Conservation (phyloP, 116 monocot species). For the Trichopus zeylanicus region DNA sequence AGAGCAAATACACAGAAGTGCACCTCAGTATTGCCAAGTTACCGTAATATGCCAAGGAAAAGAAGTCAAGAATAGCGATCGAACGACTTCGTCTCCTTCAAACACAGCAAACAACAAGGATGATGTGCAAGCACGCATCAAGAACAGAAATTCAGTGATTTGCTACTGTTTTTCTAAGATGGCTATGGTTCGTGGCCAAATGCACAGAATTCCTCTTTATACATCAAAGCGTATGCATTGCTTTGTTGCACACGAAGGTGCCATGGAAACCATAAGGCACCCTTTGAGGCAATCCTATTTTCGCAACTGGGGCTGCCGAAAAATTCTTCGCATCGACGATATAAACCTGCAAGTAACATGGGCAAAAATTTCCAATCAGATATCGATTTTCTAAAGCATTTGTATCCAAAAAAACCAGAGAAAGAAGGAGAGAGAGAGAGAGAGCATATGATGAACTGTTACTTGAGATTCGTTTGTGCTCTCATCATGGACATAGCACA, state of each 20-base stretch:
- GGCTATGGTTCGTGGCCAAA: too few species aligned
- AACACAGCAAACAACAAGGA: neutral
- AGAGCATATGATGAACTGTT: neutral
- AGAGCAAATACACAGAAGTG: slow-evolving; percentile 43
- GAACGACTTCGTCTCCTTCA: neutral
- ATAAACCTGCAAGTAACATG: slow-evolving; percentile 6
- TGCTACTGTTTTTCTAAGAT: neutral
- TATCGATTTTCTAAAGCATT: too few species aligned
- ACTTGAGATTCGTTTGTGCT: slow-evolving; percentile 10
- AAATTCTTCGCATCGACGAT: slow-evolving; percentile 8
- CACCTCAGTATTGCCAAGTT: slow-evolving; percentile 47
- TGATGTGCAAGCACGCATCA: neutral
- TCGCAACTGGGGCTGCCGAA: neutral
- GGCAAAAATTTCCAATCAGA: too few species aligned
- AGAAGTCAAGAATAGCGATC: slow-evolving; percentile 18
- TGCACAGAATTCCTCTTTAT: too few species aligned
- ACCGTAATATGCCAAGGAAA: slow-evolving; percentile 58
- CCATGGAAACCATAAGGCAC: slow-evolving; percentile 7
- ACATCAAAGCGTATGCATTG: too few species aligned
- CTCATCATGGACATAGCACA: slow-evolving; percentile 19
- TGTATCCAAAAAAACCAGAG: neutral
- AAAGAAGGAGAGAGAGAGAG: neutral
- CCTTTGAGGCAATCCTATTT: neutral
- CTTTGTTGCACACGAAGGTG: neutral
- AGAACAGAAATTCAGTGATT: neutral